Conservation (phyloP, 305 asterid genomes). For the Withania somnifera region DNA sequence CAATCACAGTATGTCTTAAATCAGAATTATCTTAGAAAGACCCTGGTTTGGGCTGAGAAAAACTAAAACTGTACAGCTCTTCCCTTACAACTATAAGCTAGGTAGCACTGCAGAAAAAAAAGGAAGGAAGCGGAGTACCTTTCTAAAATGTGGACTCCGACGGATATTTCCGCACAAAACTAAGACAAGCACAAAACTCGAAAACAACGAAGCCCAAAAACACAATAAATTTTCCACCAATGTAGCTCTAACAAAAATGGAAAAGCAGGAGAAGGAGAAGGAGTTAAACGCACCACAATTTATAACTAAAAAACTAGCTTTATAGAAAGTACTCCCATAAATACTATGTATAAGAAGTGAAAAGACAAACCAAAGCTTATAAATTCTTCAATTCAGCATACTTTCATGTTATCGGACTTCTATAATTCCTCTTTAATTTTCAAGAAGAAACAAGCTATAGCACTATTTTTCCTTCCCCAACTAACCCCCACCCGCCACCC, state of each 20-base stretch:
- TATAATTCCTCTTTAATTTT: neutral
- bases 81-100: neutral
- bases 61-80: neutral
- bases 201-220: neutral
- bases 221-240: neutral
- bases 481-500: no score
- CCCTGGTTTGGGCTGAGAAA: no score
- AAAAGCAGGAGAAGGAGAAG: no score
- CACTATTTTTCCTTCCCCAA: neutral
- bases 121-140: conserved; percentile 30
- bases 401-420: neutral
- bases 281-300: neutral
- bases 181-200: neutral
- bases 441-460: neutral
- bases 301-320: neutral
- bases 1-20: neutral
- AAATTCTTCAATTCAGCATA: neutral
- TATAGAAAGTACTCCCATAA: neutral
- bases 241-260: neutral
- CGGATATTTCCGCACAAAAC: neutral
- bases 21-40: neutral
- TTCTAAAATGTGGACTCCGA: conserved; percentile 69
- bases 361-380: neutral
- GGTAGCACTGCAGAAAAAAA: neutral
- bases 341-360: neutral